Evolutionary conservation across 495 filamentous ascomycete species (phyloP), one percentile per base, ranked within the genome.

Genomic region (Daldinia grandis): DNA sequence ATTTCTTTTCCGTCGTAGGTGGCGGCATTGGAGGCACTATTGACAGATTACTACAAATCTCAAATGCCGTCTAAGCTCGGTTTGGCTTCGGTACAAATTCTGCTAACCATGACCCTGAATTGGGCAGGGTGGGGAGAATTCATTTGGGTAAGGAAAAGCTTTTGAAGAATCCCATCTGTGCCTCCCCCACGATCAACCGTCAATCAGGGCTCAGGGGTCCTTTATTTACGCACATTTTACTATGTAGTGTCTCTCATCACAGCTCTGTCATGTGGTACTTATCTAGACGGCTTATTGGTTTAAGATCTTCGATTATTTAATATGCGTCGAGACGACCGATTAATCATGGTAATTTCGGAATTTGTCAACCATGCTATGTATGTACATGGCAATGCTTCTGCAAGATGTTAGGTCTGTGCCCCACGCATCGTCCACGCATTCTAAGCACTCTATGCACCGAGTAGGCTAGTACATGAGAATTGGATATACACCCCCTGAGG

Each of bases 301-400:
- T 55, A 19, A 55, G 64, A 59, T 64, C 54, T 71, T 47, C 44
- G 58, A 50, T 55, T 50, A 25, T 24, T 62, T 51, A 62, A 56
- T 70, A 70, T 50, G 40, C 17, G 21, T 55, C 35, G 55, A 72
- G 62, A 64, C 69, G 33, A 51, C 69, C 64, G 69, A 64, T 51
- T 51, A 64, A 68, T 68, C 64, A 61, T 57, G 60, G 64, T 68
- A 68, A 72, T 72, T 72, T 72, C 64, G 61, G 64, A 68, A 72
- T 64, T 68, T 68, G 25, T 35, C 56, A 64, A 61, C 56, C 49
- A 51, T 64, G 61, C 44, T 49, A 53, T 58, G n/a, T n/a, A n/a
- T n/a, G n/a, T n/a, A n/a, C n/a, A n/a, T n/a, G n/a, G n/a, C n/a
- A n/a, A n/a, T 58, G 58, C 44, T 64, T 51, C 66, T 54, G 40